Base-by-base conservation (phyloP, 108 stramenopile species). In the Pseudonitzschia multiseries region DNA sequence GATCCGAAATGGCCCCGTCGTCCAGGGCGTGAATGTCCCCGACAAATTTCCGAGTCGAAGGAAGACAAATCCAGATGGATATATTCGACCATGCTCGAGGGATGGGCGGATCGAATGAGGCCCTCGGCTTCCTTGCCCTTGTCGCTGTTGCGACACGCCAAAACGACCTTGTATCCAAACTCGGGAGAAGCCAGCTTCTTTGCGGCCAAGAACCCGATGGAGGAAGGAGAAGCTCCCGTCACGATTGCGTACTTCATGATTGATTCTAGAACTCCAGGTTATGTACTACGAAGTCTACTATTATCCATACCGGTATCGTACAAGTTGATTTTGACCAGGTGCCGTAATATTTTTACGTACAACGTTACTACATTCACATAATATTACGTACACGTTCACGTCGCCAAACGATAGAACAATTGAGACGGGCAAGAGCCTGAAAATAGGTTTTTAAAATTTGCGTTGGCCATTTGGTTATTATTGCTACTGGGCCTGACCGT, bases 91-190 rank as follows among this genome's bases (percentile, higher is more conserved):
- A 67, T 8, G 22, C 32, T 53, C 17, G 44, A 33, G 22, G 51
- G 51, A 26, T 44, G 1, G 26, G 54, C 61, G 53, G 48, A 24
- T 63, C 85, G 79, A 43, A 88, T 87, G 29, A 31, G 31, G 1
- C 70, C 54, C 21, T 52, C 76, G 22, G 89, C 89, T 32, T 71
- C 46, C 52, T 74, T 18, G 22, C 76, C 89, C 69, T 87, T 90
- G 22, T 83, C 77, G 24, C 69, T 43, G 50, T 76, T 81, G n/a
- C 89, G 89, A 76, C 89, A 87, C 10, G 86, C 89, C 31, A 90
- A 54, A 51, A 90, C 75, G 9, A 90, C 89, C 13, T 78, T 29
- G 46, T 75, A 82, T 14, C 80, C 83, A 56, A 81, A 70, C 33
- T 76, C 72, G 57, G 67, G 28, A 15, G 66, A 44, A 6, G 68